Percentiles rank a stretch among this genome's conserved stretches.
Conservation (phyloP, 768 basidiomycete species). For the Phaeotremella skinneri region DNA sequence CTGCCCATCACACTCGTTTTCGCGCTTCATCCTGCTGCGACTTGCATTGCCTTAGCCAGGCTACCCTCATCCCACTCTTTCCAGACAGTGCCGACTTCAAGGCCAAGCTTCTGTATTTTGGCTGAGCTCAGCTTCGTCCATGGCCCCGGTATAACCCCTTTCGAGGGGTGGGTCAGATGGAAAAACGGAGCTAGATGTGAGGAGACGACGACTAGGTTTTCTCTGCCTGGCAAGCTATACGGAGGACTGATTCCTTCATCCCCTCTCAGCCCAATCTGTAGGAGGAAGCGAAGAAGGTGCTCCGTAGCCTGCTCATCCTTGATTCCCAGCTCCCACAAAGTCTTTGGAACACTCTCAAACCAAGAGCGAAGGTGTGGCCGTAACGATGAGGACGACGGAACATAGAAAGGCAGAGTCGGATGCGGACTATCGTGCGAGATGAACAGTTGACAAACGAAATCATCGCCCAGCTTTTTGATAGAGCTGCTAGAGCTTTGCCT, state of each 20-base stretch:
- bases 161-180: conserved; percentile 67
- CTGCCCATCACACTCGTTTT: no score
- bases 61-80: conserved; percentile 23
- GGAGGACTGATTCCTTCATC: conserved; percentile 14
- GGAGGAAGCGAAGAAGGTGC: conserved; percentile 62
- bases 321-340: conserved; percentile 77
- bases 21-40: background rate
- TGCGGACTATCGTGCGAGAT: conserved; percentile 58
- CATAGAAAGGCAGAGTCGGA: conserved; percentile 41
- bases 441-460: conserved; percentile 69
- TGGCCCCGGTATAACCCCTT: conserved; percentile 72
- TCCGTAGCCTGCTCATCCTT: conserved; percentile 62
- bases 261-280: conserved; percentile 51
- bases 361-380: conserved; percentile 57
- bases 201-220: conserved; percentile 59
- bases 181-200: conserved; percentile 77
- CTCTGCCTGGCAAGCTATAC: conserved; percentile 18
- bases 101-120: conserved; percentile 59
- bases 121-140: conserved; percentile 63
- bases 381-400: conserved; percentile 22
- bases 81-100: conserved; percentile 60
- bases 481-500: conserved; percentile 62
- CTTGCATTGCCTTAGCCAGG: background rate
- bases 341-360: conserved; percentile 72
- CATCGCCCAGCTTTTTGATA: conserved; percentile 66